Base-by-base conservation (phyloP, 2,329 filamentous ascomycete genomes). In the Talaromyces sp. region DNA sequence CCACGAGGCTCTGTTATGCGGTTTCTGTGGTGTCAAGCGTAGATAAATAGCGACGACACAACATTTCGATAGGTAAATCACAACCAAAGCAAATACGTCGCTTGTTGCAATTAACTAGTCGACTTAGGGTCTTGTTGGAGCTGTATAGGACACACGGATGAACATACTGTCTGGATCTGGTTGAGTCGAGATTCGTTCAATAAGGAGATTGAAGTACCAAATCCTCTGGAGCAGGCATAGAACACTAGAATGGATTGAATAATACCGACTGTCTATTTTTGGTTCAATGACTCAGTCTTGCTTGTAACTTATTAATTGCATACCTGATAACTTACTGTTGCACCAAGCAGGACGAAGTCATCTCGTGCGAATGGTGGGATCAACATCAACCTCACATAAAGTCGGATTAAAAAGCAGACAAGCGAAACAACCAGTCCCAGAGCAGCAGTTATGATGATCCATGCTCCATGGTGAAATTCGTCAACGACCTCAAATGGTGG, bases 71-170 rank as follows among this genome's bases (percentile, higher is more conserved):
- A 78, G 64, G 54, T 74, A 77, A 17, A 79, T 56, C 1, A 71
- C 68, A 29, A 76, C 36, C 37, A 80, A 57, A 47, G 73, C 76
- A 49, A 80, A 65, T n/a, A 78, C 62, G 52, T 80, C 70, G 49
- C 60, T 70, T 36, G 69, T 63, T 49, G 73, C 74, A 30, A 72
- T 41, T 22, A 67, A 58, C 65, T 68, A 47, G 24, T 6, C 33
- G 8, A 39, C 54, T 46, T 53, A 52, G 19, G 14, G 14, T 20
- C 5, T 16, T 20, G 4, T 27, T 19, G 19, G 14, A 37, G 16
- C 8, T n/a, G 7, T 6, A 2, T 17, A 11, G n/a, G 4, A 19
- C 14, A 2, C 4, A 27, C 2, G 10, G n/a, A 61, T 62, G 55
- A 60, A 69, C 69, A 22, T 49, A 49, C 46, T 33, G 51, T 56